Evolutionary conservation across 2,329 filamentous ascomycete species (phyloP).

Genomic region (Clonostachys rhizophaga): DNA sequence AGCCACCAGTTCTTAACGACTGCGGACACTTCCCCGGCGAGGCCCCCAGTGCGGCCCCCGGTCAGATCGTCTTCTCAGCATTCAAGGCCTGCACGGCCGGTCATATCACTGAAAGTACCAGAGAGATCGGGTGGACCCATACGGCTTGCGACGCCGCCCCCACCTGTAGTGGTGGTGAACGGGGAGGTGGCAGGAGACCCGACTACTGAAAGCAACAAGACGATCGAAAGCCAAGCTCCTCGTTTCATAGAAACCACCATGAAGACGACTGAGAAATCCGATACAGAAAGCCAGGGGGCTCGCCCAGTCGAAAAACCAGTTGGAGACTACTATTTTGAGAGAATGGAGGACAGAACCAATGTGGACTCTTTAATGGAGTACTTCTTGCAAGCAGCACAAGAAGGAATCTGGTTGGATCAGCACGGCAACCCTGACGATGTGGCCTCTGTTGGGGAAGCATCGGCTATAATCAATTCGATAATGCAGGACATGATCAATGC

Average conservation of each 20-base stretch:
- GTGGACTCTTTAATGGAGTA: slow-evolving; percentile 51
- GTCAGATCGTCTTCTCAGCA: neutral
- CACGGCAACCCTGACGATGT: slow-evolving; percentile 33
- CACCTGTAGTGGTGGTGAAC: slow-evolving; percentile 26
- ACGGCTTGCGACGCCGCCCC: slow-evolving; percentile 48
- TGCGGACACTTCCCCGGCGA: neutral
- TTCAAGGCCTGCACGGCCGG: slow-evolving; percentile 22
- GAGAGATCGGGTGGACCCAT: slow-evolving; percentile 56
- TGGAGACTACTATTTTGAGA: slow-evolving; percentile 23
- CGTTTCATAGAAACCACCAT: neutral
- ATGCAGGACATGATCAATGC: slow-evolving; percentile 46
- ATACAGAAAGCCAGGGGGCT: too few relatives aligned
- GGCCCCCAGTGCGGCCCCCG: neutral
- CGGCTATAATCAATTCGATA: slow-evolving; percentile 47
- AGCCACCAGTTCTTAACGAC: neutral
- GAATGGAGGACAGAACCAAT: slow-evolving; percentile 43
- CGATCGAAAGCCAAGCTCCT: neutral
- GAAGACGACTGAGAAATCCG: neutral
- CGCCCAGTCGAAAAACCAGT: too few relatives aligned
- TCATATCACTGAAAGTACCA: slow-evolving; percentile 33
- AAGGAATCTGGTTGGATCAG: slow-evolving; percentile 46
- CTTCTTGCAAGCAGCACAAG: slow-evolving; percentile 44
- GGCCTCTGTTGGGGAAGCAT: slow-evolving; percentile 46
- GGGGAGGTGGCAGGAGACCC: neutral
- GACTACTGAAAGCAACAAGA: neutral